phyloP scores from a whole-genome alignment of 371 early-diverging fungal species.

The Mucor indicus region DNA sequence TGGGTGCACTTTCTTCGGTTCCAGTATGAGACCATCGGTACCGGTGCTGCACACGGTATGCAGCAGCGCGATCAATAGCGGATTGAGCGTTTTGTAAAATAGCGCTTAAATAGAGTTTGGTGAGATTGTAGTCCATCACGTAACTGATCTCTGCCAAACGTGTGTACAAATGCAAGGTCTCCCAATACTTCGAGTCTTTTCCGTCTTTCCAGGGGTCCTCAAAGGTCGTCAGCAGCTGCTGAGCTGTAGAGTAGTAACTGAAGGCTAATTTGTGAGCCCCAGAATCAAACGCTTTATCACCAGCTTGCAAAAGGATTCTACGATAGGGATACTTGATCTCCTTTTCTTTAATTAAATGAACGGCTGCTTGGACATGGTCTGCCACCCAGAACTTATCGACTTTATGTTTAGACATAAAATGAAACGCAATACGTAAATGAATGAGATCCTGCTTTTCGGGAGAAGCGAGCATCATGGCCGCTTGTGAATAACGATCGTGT shows the following conservation, averaged over 20 bases:
- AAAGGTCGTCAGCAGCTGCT: conserved; percentile 17
- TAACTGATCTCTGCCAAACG: conserved; percentile 43
- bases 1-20: conserved; percentile 26
- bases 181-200: conserved; percentile 31
- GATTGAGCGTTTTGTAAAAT: conserved; percentile 36
- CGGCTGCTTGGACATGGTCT: conserved; percentile 75
- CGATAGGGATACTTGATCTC: conserved; percentile 32
- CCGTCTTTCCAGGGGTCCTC: conserved; percentile 41
- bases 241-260: conserved; percentile 34
- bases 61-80: conserved; percentile 43
- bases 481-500: conserved; percentile 47
- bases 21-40: conserved; percentile 35
- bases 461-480: conserved; percentile 36
- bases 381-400: conserved; percentile 54
- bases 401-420: conserved; percentile 31
- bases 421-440: conserved; percentile 35
- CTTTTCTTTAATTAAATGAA: conserved; percentile 74
- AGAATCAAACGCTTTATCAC: conserved; percentile 41
- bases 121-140: conserved; percentile 35
- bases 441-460: conserved; percentile 24
- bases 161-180: conserved; percentile 43
- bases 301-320: conserved; percentile 29
- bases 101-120: conserved; percentile 19
- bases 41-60: conserved; percentile 40
- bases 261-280: conserved; percentile 43